These are phyloP conservation scores for Aethionema arabicum DNA, from an alignment of 345 rosid genomes.

Conservation along the genomic window DNA sequence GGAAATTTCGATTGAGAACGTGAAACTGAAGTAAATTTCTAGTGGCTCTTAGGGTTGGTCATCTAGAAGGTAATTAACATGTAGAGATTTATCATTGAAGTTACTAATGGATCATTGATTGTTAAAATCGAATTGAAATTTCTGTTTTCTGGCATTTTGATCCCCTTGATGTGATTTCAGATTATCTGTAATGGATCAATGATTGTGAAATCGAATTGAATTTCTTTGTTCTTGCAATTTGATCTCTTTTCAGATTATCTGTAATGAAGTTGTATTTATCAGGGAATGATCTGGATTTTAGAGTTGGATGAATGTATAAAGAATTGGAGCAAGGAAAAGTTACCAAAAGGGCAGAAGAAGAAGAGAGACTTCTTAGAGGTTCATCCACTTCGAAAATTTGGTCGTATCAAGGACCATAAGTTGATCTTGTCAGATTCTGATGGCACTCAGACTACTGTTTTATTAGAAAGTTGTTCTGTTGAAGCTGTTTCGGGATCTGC, in stretches of 20 bases:
- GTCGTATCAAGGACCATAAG: constrained; percentile 50
- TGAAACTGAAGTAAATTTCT: background rate
- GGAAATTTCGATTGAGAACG: background rate
- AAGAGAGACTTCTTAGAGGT: constrained; percentile 63
- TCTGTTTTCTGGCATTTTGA: constrained; percentile 2
- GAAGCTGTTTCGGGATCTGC: constrained; percentile 84
- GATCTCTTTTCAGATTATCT: background rate
- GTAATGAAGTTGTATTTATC: constrained; percentile 16
- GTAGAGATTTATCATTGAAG: background rate
- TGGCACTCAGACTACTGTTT: constrained; percentile 45
- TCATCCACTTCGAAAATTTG: constrained; percentile 57
- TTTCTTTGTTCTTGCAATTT: background rate
- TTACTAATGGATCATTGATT: background rate
- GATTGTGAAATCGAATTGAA: background rate
- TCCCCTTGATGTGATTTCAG: background rate
- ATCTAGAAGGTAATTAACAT: no score
- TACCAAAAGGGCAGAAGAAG: constrained; percentile 57
- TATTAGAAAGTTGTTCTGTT: constrained; percentile 56
- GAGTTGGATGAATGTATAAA: constrained; percentile 63
- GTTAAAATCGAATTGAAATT: constrained; percentile 1
- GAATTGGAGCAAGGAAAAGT: constrained; percentile 41
- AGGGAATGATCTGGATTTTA: constrained; percentile 88
- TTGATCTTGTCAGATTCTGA: constrained; percentile 57
- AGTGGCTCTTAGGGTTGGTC: background rate
- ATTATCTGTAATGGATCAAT: background rate